Conservation (phyloP, 768 basidiomycete species). For the Psilocybe cubensis region DNA sequence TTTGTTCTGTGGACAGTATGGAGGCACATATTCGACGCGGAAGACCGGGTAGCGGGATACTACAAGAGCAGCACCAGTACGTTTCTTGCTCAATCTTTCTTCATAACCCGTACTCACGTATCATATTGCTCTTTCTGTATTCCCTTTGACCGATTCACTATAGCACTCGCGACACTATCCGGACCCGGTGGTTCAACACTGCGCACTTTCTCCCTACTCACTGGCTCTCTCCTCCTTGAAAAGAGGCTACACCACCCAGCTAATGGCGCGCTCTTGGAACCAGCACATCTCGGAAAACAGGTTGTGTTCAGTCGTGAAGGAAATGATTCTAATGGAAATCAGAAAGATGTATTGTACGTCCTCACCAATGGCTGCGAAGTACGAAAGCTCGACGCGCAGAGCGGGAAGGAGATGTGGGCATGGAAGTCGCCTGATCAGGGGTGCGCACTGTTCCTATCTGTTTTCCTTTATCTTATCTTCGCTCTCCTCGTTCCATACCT, state of each 20-base stretch:
- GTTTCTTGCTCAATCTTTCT: neutral
- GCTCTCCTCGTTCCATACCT: neutral
- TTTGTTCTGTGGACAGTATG: slow-evolving; percentile 54
- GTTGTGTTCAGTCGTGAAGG: slow-evolving; percentile 36
- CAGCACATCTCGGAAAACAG: slow-evolving; percentile 57
- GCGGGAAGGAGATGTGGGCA: slow-evolving; percentile 65
- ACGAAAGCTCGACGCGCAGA: slow-evolving; percentile 47
- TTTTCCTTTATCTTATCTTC: neutral
- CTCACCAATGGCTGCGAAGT: slow-evolving; percentile 67
- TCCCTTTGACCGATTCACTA: neutral
- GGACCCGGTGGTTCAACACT: slow-evolving; percentile 73
- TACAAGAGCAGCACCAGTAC: slow-evolving; percentile 51
- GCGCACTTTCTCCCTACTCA: slow-evolving; percentile 65
- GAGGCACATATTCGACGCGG: slow-evolving; percentile 76
- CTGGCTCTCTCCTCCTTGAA: slow-evolving; percentile 72
- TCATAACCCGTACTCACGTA: neutral
- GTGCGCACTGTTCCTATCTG: slow-evolving; percentile 48
- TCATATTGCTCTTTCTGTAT: too few relatives aligned
- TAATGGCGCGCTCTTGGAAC: slow-evolving; percentile 50
- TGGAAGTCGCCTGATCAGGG: slow-evolving; percentile 73
- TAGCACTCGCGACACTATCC: slow-evolving; percentile 76
- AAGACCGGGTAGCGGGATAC: slow-evolving; percentile 71
- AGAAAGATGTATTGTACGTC: slow-evolving; percentile 38
- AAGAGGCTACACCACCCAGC: slow-evolving; percentile 54
- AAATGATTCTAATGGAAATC: neutral